These are phyloP conservation scores for Anthoceros angustus DNA, from an alignment of 225 moss, liverwort and hornwort species.

Conservation along the genomic window DNA sequence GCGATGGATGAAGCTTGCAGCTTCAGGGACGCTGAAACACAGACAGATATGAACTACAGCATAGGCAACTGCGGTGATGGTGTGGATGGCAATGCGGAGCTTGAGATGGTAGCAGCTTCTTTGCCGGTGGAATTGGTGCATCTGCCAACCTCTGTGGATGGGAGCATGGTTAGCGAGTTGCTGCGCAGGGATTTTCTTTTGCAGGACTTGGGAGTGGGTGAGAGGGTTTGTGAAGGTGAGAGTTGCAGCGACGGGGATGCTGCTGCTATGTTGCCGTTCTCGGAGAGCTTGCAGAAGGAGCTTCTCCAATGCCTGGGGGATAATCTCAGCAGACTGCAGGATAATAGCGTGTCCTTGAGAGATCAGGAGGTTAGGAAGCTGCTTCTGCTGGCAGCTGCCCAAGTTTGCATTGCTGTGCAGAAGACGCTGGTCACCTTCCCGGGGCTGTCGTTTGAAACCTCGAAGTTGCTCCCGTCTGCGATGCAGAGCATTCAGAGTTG, in stretches of 20 bases:
- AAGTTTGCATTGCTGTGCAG: not conserved
- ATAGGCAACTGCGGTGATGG: not conserved
- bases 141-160: not conserved
- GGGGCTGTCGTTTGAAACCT: not conserved
- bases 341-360: not conserved
- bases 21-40: not conserved
- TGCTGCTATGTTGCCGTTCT: not conserved
- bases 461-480: not conserved
- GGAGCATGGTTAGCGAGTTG: not conserved
- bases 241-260: not conserved
- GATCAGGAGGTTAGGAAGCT: not conserved
- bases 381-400: not conserved
- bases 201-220: not conserved
- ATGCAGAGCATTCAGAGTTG: not conserved
- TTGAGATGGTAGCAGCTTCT: not conserved
- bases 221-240: not conserved
- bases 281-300: not conserved
- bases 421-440: not conserved
- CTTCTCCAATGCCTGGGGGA: not conserved
- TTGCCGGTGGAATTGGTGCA: not conserved
- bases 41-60: not conserved
- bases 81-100: not conserved
- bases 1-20: not conserved
- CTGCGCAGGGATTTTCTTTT: not conserved
- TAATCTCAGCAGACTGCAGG: not conserved